A percentile compares a stretch with the other conserved stretches of the same genome.
Conservation (phyloP, 2,329 filamentous ascomycete species). For the Pseudogymnoascus sp. region DNA sequence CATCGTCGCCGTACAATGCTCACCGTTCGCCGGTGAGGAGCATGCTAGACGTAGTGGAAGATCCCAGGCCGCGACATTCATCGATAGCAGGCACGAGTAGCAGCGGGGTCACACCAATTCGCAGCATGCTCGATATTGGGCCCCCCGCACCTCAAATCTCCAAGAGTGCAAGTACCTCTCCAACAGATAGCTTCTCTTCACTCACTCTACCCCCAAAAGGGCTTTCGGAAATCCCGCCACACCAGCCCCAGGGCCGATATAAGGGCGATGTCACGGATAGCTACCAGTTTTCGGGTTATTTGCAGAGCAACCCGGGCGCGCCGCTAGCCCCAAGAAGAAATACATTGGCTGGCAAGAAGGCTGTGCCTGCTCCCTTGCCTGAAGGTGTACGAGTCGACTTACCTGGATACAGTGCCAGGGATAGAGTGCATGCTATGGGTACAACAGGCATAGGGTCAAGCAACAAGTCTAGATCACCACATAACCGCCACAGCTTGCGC, state of each 20-base stretch:
- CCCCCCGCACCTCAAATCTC: slow-evolving; percentile 19
- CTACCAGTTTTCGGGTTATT: slow-evolving; percentile 55
- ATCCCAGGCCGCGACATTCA: slow-evolving; percentile 22
- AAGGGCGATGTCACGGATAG: slow-evolving; percentile 39
- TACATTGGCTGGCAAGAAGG: slow-evolving; percentile 38
- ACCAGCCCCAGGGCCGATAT: slow-evolving; percentile 39
- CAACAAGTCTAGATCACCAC: slow-evolving; percentile 26
- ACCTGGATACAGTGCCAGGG: slow-evolving; percentile 31
- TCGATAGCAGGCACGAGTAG: slow-evolving; percentile 23
- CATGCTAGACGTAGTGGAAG: slow-evolving; percentile 54
- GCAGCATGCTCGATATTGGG: slow-evolving; percentile 57
- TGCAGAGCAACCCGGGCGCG: slow-evolving; percentile 40
- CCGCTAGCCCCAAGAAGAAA: slow-evolving; percentile 41
- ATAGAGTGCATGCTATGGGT: slow-evolving; percentile 21
- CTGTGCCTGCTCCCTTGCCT: slow-evolving; percentile 36
- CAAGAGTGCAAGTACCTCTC: slow-evolving; percentile 41
- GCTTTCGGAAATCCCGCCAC: slow-evolving; percentile 46
- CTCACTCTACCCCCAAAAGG: slow-evolving; percentile 31
- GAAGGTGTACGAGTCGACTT: slow-evolving; percentile 38
- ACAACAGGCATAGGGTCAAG: slow-evolving; percentile 12
- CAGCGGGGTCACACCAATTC: slow-evolving; percentile 41
- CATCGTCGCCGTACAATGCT: slow-evolving; percentile 46
- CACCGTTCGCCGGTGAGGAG: slow-evolving; percentile 61
- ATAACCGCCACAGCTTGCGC: slow-evolving; percentile 23
- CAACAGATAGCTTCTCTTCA: slow-evolving; percentile 31